A percentile compares a stretch with the other conserved stretches of the same genome.
phyloP scores from a whole-genome alignment of 805 yeast species.

The Lipomyces orientalis region DNA sequence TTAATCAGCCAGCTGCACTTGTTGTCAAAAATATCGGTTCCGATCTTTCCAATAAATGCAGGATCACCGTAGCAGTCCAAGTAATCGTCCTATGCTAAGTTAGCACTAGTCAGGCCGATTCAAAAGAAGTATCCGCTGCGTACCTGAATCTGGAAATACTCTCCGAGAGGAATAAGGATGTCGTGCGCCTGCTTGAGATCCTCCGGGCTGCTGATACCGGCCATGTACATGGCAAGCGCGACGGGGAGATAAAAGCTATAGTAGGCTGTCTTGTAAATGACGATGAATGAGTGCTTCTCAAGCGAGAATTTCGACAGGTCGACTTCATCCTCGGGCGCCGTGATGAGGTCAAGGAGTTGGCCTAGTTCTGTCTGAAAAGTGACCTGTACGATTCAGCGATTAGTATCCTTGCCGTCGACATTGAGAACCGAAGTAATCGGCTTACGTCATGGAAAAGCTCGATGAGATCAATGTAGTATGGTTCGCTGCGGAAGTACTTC shows the following conservation, averaged over 20 bases:
- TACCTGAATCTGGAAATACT: constrained; percentile 92
- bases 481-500: constrained; percentile 81
- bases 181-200: constrained; percentile 89
- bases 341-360: constrained; percentile 90
- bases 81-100: constrained; percentile 67
- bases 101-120: background rate
- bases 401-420: background rate
- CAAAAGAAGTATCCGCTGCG: background rate
- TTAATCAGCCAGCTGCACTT: constrained; percentile 98
- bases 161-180: constrained; percentile 91
- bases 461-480: constrained; percentile 84
- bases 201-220: constrained; percentile 70
- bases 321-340: constrained; percentile 95
- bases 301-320: constrained; percentile 86
- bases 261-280: constrained; percentile 95
- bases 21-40: constrained; percentile 97
- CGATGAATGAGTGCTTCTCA: constrained; percentile 91
- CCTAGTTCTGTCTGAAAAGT: constrained; percentile 98
- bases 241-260: constrained; percentile 97
- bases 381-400: constrained; percentile 49
- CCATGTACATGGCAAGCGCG: constrained; percentile 92
- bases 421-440: background rate
- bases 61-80: constrained; percentile 98
- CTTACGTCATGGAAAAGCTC: constrained; percentile 85
- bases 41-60: constrained; percentile 96